phyloP scores from a whole-genome alignment of 306 rosid genomes.

The Canavalia gladiata region DNA sequence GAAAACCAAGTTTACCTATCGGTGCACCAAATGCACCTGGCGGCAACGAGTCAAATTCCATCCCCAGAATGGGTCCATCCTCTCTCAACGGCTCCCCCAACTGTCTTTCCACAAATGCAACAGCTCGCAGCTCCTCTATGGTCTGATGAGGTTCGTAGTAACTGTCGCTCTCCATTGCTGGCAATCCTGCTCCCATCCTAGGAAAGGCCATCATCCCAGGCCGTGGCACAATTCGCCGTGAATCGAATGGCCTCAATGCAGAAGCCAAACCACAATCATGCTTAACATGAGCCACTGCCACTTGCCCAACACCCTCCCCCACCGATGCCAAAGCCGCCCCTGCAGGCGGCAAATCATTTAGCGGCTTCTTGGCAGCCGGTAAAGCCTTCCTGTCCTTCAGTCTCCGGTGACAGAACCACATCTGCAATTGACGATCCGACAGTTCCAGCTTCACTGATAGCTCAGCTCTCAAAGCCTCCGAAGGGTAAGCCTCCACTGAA shows the following conservation, averaged over 20 bases:
- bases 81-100: slow-evolving; percentile 73
- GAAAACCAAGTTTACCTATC: slow-evolving; percentile 62
- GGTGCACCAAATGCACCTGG: slow-evolving; percentile 80
- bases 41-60: slow-evolving; percentile 84
- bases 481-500: slow-evolving; percentile 71
- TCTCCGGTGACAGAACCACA: slow-evolving; percentile 94
- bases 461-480: slow-evolving; percentile 70
- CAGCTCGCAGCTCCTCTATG: slow-evolving; percentile 62
- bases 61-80: slow-evolving; percentile 81
- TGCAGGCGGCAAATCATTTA: slow-evolving; percentile 43
- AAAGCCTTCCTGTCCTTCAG: slow-evolving; percentile 68
- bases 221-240: slow-evolving; percentile 44
- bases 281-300: slow-evolving; percentile 48
- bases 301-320: slow-evolving; percentile 52
- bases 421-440: slow-evolving; percentile 83
- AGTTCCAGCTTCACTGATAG: slow-evolving; percentile 64
- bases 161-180: slow-evolving; percentile 48
- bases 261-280: slow-evolving; percentile 49
- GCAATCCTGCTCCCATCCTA: slow-evolving; percentile 53
- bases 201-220: slow-evolving; percentile 53
- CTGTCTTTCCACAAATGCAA: slow-evolving; percentile 78
- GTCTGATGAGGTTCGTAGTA: slow-evolving; percentile 59
- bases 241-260: slow-evolving; percentile 52
- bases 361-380: slow-evolving; percentile 40
- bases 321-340: slow-evolving; percentile 20